These are phyloP conservation scores for Herpetomonas tarakana DNA, from an alignment of 208 protist species.

Conservation along the genomic window DNA sequence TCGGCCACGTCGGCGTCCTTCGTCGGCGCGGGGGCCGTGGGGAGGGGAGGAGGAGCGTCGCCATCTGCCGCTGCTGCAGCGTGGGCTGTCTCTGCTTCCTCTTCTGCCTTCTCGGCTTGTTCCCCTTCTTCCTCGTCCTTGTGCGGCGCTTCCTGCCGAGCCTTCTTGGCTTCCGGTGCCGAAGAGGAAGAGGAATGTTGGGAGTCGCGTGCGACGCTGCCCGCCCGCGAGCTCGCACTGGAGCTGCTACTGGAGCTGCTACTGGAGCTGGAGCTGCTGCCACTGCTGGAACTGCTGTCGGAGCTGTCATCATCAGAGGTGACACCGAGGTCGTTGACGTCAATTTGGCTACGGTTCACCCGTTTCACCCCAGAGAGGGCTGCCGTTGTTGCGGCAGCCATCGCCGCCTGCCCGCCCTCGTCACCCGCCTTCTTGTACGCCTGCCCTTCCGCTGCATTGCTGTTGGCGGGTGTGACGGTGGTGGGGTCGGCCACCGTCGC, in stretches of 20 bases:
- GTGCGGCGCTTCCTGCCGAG: not conserved
- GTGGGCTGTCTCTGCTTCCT: conserved; percentile 3
- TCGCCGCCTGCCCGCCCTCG: not conserved
- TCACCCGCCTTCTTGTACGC: not conserved
- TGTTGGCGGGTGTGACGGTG: not conserved
- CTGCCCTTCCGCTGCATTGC: not conserved
- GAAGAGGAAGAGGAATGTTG: conserved; percentile 21
- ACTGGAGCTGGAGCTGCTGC: conserved; percentile 5
- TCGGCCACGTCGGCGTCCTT: conserved; percentile 6
- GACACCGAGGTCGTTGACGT: conserved; percentile 14
- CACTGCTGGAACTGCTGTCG: conserved; percentile 9
- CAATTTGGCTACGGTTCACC: not conserved
- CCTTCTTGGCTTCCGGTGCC: conserved; percentile 13
- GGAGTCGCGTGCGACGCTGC: not conserved
- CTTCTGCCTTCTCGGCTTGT: not conserved
- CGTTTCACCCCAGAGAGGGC: not conserved
- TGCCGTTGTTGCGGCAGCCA: conserved; percentile 2
- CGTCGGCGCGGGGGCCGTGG: conserved; percentile 2
- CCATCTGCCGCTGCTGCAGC: not conserved
- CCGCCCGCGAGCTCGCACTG: conserved; percentile 2
- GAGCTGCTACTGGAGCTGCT: not conserved
- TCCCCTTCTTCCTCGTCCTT: conserved; percentile 3
- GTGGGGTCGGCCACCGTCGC: not conserved
- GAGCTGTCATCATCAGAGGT: conserved; percentile 22
- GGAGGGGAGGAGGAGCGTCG: not conserved